Evolutionary conservation across 306 rosid species (phyloP).

Genomic region (Biancaea sappan): DNA sequence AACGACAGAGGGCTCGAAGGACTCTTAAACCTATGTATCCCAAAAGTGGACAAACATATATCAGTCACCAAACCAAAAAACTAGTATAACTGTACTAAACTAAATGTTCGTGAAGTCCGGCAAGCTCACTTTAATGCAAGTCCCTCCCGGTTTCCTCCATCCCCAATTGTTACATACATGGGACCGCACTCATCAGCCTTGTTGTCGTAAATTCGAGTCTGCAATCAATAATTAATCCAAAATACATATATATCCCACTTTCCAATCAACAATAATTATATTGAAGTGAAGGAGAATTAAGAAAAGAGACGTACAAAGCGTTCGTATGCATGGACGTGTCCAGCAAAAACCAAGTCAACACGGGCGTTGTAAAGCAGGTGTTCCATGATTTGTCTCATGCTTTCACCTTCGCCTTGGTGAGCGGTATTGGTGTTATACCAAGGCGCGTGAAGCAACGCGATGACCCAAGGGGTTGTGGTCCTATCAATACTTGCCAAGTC

Average conservation of each 20-base stretch:
- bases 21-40: constrained; percentile 40
- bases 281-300: not conserved
- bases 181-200: constrained; percentile 70
- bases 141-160: constrained; percentile 84
- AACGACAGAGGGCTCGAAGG: constrained; percentile 60
- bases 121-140: constrained; percentile 58
- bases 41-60: not conserved
- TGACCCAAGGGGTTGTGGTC: constrained; percentile 61
- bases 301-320: constrained; percentile 48
- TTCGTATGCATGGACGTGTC: constrained; percentile 89
- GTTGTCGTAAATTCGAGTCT: constrained; percentile 66
- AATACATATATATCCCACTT: not conserved
- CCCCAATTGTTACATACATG: constrained; percentile 61
- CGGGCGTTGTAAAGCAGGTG: constrained; percentile 52
- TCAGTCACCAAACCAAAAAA: not conserved
- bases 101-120: not conserved
- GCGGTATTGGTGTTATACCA: constrained; percentile 80
- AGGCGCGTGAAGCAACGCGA: constrained; percentile 69
- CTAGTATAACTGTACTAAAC: not conserved
- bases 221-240: not conserved
- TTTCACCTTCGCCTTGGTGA: constrained; percentile 84
- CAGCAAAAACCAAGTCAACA: constrained; percentile 72
- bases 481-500: constrained; percentile 57
- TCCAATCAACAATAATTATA: not conserved
- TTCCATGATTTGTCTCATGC: constrained; percentile 70